phyloP scores from a whole-genome alignment of 1,139 yeast genomes.

The Saccharomycopsis hybrid region DNA sequence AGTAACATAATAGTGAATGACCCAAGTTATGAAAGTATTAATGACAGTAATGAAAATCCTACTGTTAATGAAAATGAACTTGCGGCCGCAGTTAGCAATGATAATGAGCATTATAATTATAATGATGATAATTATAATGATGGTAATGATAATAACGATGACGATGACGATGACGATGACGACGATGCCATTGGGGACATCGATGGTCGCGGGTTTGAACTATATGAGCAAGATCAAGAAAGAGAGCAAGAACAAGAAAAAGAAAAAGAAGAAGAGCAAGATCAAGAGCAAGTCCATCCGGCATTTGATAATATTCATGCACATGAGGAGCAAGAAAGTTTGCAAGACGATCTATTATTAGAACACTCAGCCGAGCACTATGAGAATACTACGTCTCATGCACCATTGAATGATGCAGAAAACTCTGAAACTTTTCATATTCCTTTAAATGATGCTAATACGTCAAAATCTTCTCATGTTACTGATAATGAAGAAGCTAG shows the following conservation, averaged over 20 bases:
- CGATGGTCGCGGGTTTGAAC: neutral
- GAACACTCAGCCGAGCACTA: too few relatives aligned
- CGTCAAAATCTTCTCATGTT: neutral
- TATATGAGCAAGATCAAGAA: neutral
- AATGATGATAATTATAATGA: neutral
- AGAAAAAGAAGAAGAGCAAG: neutral
- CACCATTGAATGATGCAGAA: too few relatives aligned
- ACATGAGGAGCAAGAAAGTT: too few relatives aligned
- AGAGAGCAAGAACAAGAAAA: neutral
- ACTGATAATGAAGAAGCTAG: conserved; percentile 2
- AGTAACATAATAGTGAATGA: neutral
- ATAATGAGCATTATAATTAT: neutral
- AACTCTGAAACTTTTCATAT: too few relatives aligned
- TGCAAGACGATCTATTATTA: too few relatives aligned
- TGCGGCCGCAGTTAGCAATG: neutral
- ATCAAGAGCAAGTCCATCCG: neutral
- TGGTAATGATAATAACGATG: neutral
- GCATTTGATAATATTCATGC: too few relatives aligned
- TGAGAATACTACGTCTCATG: too few relatives aligned
- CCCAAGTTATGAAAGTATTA: neutral
- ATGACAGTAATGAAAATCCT: neutral
- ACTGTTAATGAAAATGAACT: neutral
- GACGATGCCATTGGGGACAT: neutral
- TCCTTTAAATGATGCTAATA: conserved; percentile 1
- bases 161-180: neutral